phyloP scores from a whole-genome alignment of 2,329 filamentous ascomycete genomes.

The Coniochaeta sp. region DNA sequence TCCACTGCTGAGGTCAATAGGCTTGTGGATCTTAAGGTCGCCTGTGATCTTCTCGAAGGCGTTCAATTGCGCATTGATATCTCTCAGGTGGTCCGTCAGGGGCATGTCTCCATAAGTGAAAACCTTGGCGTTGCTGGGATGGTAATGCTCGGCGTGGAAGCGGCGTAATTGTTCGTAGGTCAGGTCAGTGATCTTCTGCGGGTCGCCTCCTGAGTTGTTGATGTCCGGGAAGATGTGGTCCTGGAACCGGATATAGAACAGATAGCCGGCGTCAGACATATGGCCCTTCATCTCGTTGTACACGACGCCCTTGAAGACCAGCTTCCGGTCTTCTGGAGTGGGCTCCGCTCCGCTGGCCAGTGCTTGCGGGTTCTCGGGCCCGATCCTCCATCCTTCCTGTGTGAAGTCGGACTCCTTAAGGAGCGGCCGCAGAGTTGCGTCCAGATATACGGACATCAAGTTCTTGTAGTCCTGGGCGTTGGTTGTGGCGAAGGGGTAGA shows the following conservation, averaged over 20 bases:
- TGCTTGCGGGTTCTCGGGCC: conserved; percentile 76
- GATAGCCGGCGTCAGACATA: conserved; percentile 93
- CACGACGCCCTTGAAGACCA: conserved; percentile 95
- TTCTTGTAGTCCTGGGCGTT: conserved; percentile 95
- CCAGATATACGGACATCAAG: conserved; percentile 91
- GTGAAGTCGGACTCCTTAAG: conserved; percentile 88
- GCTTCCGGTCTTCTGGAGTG: conserved; percentile 52
- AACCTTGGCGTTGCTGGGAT: conserved; percentile 94
- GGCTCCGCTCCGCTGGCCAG: conserved; percentile 32
- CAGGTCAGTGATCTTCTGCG: conserved; percentile 90
- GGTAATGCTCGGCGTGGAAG: conserved; percentile 90
- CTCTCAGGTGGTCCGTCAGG: conserved; percentile 69
- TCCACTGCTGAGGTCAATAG: conserved; percentile 62
- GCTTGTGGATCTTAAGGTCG: conserved; percentile 68
- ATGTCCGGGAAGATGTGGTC: conserved; percentile 91
- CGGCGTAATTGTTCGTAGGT: conserved; percentile 83
- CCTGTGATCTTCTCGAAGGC: conserved; percentile 64
- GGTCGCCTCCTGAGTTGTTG: conserved; percentile 95
- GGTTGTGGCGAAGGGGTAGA: conserved; percentile 95
- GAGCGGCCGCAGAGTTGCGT: conserved; percentile 85
- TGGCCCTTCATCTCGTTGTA: conserved; percentile 99
- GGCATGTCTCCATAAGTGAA: conserved; percentile 95
- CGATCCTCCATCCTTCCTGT: conserved; percentile 95
- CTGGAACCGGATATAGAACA: conserved; percentile 93
- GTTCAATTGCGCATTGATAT: conserved; percentile 68